Conservation (phyloP, 495 filamentous ascomycete genomes). For the Haplographium delicatum region DNA sequence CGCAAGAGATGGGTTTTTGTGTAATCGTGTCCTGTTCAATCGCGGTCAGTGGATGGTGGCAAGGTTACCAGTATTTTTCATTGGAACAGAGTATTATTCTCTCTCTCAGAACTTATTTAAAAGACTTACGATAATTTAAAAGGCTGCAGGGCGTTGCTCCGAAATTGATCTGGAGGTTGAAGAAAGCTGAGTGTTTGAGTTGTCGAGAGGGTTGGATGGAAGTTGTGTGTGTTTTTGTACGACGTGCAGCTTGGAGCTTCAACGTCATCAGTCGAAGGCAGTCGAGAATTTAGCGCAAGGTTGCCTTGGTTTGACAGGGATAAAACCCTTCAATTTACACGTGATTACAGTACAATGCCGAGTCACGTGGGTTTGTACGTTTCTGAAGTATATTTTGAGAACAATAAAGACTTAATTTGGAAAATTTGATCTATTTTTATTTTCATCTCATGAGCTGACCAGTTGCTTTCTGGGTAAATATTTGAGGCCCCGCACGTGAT, state of each 20-base stretch:
- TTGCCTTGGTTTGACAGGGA: too few relatives aligned
- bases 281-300: too few relatives aligned
- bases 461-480: too few relatives aligned
- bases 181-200: background rate
- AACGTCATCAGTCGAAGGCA: slow-evolving; percentile 12
- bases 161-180: background rate
- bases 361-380: too few relatives aligned
- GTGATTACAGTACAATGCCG: too few relatives aligned
- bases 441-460: too few relatives aligned
- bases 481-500: too few relatives aligned
- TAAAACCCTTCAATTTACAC: too few relatives aligned
- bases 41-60: slow-evolving; percentile 12
- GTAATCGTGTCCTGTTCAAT: slow-evolving; percentile 18
- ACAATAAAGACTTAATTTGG: too few relatives aligned
- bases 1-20: background rate
- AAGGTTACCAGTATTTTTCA: slow-evolving; percentile 1
- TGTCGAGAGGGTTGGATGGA: background rate
- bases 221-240: slow-evolving; percentile 4
- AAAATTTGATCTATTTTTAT: too few relatives aligned
- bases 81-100: background rate
- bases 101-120: background rate
- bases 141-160: background rate
- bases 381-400: too few relatives aligned
- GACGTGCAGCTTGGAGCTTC: too few relatives aligned
- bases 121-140: background rate